Percentiles rank a stretch among this genome's conserved stretches.
These are phyloP conservation scores for Fusarium floridanum DNA, from an alignment of 2,329 filamentous ascomycete genomes.

Conservation along the genomic window DNA sequence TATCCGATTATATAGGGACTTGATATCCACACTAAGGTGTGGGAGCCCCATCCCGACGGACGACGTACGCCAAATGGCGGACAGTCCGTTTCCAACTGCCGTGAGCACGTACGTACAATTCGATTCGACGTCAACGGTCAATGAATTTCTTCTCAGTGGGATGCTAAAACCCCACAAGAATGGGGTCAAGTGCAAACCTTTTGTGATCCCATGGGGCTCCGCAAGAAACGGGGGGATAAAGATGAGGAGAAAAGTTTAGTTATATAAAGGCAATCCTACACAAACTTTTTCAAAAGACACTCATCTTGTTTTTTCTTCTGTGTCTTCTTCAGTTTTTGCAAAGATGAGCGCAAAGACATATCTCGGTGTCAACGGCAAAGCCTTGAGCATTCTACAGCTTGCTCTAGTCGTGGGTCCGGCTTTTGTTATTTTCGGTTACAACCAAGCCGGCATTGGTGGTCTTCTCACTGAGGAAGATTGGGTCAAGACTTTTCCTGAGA, in stretches of 20 bases:
- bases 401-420: conserved; percentile 58
- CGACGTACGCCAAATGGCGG: not conserved
- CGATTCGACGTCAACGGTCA: not conserved
- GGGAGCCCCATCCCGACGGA: not conserved
- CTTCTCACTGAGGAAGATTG: conserved; percentile 74
- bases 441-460: conserved; percentile 78
- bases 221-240: conserved; percentile 15
- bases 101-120: not conserved
- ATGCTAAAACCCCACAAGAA: conserved; percentile 25
- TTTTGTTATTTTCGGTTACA: conserved; percentile 65
- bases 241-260: not conserved
- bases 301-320: not conserved
- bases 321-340: not conserved
- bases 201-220: conserved; percentile 36
- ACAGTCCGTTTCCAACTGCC: not conserved
- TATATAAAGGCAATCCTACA: not conserved
- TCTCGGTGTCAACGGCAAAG: conserved; percentile 54
- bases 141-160: not conserved
- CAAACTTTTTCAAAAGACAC: not conserved
- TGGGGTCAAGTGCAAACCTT: conserved; percentile 19
- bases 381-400: conserved; percentile 54
- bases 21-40: not conserved
- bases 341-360: conserved; percentile 39
- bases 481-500: conserved; percentile 63
- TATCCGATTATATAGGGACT: conserved; percentile 21